These are phyloP conservation scores for Penicillium daleae DNA, from an alignment of 495 filamentous ascomycete species.

Conservation along the genomic window DNA sequence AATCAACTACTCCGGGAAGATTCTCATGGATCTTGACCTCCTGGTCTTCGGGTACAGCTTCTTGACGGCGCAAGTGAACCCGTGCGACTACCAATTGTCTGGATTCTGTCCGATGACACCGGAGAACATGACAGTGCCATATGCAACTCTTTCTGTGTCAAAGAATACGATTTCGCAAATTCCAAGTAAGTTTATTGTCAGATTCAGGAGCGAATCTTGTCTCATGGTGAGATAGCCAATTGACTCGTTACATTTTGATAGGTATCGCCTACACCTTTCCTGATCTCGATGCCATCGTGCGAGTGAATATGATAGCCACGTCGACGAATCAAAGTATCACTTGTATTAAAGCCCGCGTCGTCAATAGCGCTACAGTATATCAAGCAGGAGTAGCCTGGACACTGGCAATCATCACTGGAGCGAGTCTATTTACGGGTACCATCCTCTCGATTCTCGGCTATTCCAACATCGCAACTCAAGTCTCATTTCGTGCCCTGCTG, in stretches of 20 bases:
- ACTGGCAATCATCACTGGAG: neutral
- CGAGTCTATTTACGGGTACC: neutral
- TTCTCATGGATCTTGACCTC: neutral
- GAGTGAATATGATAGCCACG: neutral
- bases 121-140: neutral
- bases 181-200: neutral
- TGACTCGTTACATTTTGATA: neutral
- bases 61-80: neutral
- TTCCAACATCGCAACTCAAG: neutral
- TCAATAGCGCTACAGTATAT: neutral
- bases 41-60: neutral
- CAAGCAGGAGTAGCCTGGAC: neutral
- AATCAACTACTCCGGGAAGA: neutral
- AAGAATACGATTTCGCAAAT: neutral
- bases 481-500: neutral
- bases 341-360: neutral
- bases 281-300: neutral
- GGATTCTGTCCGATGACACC: neutral
- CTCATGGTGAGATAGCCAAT: neutral
- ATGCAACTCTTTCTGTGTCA: neutral
- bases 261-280: neutral
- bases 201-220: neutral
- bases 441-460: neutral
- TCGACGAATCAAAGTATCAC: neutral
- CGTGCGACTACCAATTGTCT: neutral